Conservation (phyloP, 1,284 basidiomycete genomes). For the Amylostereum areolatum region DNA sequence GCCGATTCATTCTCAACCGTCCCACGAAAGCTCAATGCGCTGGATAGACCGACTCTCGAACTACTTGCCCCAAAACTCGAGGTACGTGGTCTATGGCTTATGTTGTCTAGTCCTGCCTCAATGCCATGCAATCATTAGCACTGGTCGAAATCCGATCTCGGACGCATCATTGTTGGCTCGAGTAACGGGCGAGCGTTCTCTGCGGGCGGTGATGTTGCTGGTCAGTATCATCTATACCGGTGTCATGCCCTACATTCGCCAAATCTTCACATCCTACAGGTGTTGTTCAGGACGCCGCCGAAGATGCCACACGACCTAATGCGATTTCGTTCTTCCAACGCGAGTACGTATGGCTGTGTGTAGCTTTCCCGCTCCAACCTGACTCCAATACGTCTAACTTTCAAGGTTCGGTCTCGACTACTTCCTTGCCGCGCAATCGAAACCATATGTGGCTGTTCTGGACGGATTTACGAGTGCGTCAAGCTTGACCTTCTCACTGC, state of each 20-base stretch:
- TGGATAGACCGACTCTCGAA: slow-evolving; percentile 81
- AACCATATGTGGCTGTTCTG: slow-evolving; percentile 87
- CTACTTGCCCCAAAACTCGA: slow-evolving; percentile 69
- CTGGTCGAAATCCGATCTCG: slow-evolving; percentile 74
- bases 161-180: slow-evolving; percentile 72
- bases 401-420: slow-evolving; percentile 86
- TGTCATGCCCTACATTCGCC: not conserved
- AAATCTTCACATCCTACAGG: slow-evolving; percentile 28
- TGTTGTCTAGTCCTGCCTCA: not conserved
- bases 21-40: slow-evolving; percentile 80
- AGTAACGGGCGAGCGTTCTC: slow-evolving; percentile 86
- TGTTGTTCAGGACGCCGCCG: slow-evolving; percentile 45
- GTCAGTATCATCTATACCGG: slow-evolving; percentile 39
- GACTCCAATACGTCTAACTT: slow-evolving; percentile 5
- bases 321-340: slow-evolving; percentile 86
- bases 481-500: not conserved
- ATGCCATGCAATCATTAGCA: slow-evolving; percentile 39
- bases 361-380: slow-evolving; percentile 2
- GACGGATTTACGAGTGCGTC: slow-evolving; percentile 87
- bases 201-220: slow-evolving; percentile 89
- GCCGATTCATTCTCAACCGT: slow-evolving; percentile 79
- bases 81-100: slow-evolving; percentile 33
- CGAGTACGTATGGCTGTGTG: slow-evolving; percentile 53
- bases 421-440: slow-evolving; percentile 70
- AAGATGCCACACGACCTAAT: slow-evolving; percentile 45